Conservation (phyloP, 441 rosid species). For the Syzygium malaccense region DNA sequence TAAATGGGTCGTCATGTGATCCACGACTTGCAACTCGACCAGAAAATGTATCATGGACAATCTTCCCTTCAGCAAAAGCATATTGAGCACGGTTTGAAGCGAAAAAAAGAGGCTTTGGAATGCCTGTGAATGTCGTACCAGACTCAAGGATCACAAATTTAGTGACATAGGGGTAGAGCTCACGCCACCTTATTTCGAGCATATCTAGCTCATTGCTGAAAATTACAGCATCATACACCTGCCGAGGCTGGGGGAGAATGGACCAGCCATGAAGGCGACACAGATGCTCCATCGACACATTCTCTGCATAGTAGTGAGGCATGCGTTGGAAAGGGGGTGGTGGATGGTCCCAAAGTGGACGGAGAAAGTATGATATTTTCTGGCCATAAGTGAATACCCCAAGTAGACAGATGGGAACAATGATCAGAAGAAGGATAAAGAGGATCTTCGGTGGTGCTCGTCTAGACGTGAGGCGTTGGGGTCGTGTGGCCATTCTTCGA, state of each 20-base stretch:
- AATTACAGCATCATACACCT: slow-evolving; percentile 59
- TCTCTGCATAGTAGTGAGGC: slow-evolving; percentile 89
- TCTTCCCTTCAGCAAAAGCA: slow-evolving; percentile 53
- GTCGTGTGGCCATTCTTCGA: slow-evolving; percentile 42
- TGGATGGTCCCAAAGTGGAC: slow-evolving; percentile 85
- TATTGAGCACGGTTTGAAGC: slow-evolving; percentile 39
- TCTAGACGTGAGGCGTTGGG: slow-evolving; percentile 16
- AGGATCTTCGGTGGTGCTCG: slow-evolving; percentile 29
- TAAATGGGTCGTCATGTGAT: slow-evolving; percentile 45
- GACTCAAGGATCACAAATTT: slow-evolving; percentile 80
- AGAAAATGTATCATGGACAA: slow-evolving; percentile 53
- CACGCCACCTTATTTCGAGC: slow-evolving; percentile 78
- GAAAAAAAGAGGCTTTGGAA: slow-evolving; percentile 64
- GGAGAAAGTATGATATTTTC: slow-evolving; percentile 54
- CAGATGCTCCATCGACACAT: slow-evolving; percentile 71
- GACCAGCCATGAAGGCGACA: slow-evolving; percentile 87
- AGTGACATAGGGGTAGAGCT: slow-evolving; percentile 56
- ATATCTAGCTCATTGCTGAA: slow-evolving; percentile 86
- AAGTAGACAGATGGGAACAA: slow-evolving; percentile 40
- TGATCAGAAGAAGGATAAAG: slow-evolving; percentile 25
- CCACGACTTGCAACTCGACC: slow-evolving; percentile 34
- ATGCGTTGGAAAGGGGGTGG: slow-evolving; percentile 56
- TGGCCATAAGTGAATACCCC: slow-evolving; percentile 32
- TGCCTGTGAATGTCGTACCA: slow-evolving; percentile 84
- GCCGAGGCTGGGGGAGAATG: slow-evolving; percentile 45